Conservation (phyloP, 495 filamentous ascomycete genomes). For the Aspergillus hancockii region DNA sequence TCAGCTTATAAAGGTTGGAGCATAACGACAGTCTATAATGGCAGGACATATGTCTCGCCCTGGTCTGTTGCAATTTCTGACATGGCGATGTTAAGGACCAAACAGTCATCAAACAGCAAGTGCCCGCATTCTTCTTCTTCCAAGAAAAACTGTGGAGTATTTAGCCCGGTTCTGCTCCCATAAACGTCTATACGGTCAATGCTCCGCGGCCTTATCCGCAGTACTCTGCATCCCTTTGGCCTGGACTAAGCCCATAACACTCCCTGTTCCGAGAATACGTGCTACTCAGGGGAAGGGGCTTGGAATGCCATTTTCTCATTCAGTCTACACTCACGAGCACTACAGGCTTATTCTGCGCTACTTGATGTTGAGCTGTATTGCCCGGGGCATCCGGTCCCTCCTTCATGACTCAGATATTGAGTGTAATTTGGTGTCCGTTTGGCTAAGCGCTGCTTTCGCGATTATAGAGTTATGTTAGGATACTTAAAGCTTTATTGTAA, state of each 20-base stretch:
- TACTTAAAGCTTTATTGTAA: too few species aligned
- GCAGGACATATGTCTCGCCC: slow-evolving; percentile 27
- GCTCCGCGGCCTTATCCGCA: slow-evolving; percentile 26
- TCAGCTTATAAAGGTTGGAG: slow-evolving; percentile 22
- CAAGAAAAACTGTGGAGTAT: slow-evolving; percentile 25
- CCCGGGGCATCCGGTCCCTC: slow-evolving; percentile 29
- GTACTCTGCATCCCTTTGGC: slow-evolving; percentile 31
- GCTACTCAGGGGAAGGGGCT: background rate
- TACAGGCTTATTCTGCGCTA: slow-evolving; percentile 22
- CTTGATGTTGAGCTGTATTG: slow-evolving; percentile 29
- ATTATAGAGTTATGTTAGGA: too few species aligned
- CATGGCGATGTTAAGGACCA: slow-evolving; percentile 4
- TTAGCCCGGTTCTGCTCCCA: slow-evolving; percentile 27
- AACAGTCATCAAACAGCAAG: too few species aligned
- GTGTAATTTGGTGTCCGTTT: slow-evolving; percentile 35
- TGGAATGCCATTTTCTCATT: background rate
- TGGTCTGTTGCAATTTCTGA: slow-evolving; percentile 24
- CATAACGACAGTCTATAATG: slow-evolving; percentile 25
- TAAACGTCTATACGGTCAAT: slow-evolving; percentile 30
- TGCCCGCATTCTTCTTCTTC: slow-evolving; percentile 13
- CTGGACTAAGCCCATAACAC: slow-evolving; percentile 14
- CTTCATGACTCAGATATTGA: slow-evolving; percentile 25
- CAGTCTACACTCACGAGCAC: slow-evolving; percentile 23
- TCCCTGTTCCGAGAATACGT: slow-evolving; percentile 2
- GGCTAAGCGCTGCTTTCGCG: slow-evolving; percentile 34